Base-by-base conservation (phyloP, 257 asterid species). In the Avicennia marina region DNA sequence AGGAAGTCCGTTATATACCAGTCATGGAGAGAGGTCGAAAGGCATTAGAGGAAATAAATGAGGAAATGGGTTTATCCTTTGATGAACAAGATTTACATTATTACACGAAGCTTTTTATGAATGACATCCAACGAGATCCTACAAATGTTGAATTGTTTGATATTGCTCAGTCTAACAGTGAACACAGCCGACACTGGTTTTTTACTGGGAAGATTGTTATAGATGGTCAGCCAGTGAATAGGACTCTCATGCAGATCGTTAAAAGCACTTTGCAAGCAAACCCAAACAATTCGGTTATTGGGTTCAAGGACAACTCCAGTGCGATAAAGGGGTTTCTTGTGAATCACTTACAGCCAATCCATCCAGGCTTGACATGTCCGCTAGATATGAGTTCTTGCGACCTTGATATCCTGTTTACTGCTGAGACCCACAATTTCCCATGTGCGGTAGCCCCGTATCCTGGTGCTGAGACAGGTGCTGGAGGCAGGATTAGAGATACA, bases 371-470 rank as follows among this genome's bases (percentile, higher is more conserved):
- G 21, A 60, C 87, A 16, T 83, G 90, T 66, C 88, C 82, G 0
- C 52, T 91, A 70, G 85, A 81, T 39, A 57, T 60, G 67, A 72
- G 69, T 58, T 56, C 67, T 40, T 65, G 72, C 55, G 84, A 76
- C 27, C 83, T 91, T 33, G 94, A 88, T 77, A 75, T 88, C 68
- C 63, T 91, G 57, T 88, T 88, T 70, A 88, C 97, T 20, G 98
- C 97, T 9, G 98, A 88, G 74, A 88, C 98, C 38, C 98, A 88
- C 68, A 91, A 91, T 67, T 91, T 91, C 65, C 97, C 95, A 29
- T 91, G 97, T 78, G 98, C 94, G 10, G 97, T 91, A 62, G 97
- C 98, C 19, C 98, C 95, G 16, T 91, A 88, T 69, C 98, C 98
- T 22, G 97, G 98, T 48, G 98, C 97, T 1, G 98, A 91, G 74